These are phyloP conservation scores for Lipomyces japonicus DNA, from an alignment of 805 yeast genomes.

Conservation along the genomic window DNA sequence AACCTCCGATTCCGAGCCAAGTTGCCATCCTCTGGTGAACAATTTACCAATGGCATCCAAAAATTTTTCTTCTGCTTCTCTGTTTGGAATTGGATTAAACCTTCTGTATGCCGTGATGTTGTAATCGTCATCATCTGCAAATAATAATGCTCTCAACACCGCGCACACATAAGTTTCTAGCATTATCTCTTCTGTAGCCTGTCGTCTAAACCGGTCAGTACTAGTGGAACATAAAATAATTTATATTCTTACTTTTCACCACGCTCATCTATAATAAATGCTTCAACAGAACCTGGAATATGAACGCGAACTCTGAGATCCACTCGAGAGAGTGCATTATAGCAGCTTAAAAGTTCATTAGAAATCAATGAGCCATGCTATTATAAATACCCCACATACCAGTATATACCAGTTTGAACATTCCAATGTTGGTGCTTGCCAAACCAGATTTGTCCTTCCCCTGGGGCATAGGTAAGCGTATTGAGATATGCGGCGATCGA, in stretches of 20 bases:
- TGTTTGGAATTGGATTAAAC: slow-evolving; percentile 64
- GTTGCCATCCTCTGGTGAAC: slow-evolving; percentile 49
- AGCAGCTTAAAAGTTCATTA: slow-evolving; percentile 38
- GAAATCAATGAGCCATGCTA: not conserved
- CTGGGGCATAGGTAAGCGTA: slow-evolving; percentile 44
- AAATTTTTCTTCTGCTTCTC: slow-evolving; percentile 51
- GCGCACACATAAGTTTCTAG: slow-evolving; percentile 59
- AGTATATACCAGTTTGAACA: slow-evolving; percentile 43
- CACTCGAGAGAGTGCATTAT: slow-evolving; percentile 66
- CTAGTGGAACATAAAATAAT: not conserved
- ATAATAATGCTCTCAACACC: slow-evolving; percentile 69
- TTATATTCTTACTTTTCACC: slow-evolving; percentile 38
- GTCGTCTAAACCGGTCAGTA: slow-evolving; percentile 21
- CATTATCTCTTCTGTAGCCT: slow-evolving; percentile 39
- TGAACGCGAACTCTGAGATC: slow-evolving; percentile 68
- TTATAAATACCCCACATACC: slow-evolving; percentile 26
- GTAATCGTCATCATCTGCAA: slow-evolving; percentile 73
- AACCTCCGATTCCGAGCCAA: slow-evolving; percentile 65
- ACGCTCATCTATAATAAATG: slow-evolving; percentile 38
- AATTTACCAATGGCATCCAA: slow-evolving; percentile 62
- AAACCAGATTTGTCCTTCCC: slow-evolving; percentile 68
- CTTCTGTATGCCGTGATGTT: slow-evolving; percentile 79
- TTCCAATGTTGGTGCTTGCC: slow-evolving; percentile 51
- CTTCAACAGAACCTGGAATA: slow-evolving; percentile 49
- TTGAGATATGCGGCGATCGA: slow-evolving; percentile 56